Evolutionary conservation across 2,329 filamentous ascomycete species (phyloP).

Genomic region (Clarireedia homoeocarpa): DNA sequence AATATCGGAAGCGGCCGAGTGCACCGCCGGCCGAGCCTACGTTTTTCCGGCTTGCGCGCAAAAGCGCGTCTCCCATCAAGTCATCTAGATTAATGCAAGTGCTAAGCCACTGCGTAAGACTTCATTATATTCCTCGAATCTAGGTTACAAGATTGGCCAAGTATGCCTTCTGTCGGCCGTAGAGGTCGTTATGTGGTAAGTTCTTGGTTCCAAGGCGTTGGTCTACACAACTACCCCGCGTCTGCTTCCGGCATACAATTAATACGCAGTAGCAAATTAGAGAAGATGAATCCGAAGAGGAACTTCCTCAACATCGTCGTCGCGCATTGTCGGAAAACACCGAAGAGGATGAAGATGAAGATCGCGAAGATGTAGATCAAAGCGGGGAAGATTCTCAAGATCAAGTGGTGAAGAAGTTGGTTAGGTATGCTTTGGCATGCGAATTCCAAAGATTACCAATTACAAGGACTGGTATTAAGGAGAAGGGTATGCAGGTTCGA

Average conservation of each 20-base stretch:
- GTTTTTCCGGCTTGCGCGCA: background rate
- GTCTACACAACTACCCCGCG: conserved; percentile 1
- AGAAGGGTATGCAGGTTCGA: conserved; percentile 42
- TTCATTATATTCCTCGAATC: background rate
- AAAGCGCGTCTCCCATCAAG: background rate
- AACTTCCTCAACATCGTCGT: conserved; percentile 14
- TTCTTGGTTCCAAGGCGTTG: background rate
- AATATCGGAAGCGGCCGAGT: background rate
- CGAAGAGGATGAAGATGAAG: conserved; percentile 19
- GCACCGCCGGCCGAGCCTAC: background rate
- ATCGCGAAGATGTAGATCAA: conserved; percentile 20
- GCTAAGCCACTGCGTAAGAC: background rate
- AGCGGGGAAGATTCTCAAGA: conserved; percentile 26
- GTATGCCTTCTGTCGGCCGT: background rate
- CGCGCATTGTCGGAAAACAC: conserved; percentile 21
- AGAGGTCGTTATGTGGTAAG: conserved; percentile 1
- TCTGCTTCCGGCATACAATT: conserved; percentile 1
- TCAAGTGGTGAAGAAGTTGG: conserved; percentile 55
- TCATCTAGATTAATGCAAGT: too few species aligned
- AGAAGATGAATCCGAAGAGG: conserved; percentile 24
- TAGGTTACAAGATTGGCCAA: background rate
- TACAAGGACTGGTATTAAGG: conserved; percentile 52
- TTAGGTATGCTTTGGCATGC: conserved; percentile 60
- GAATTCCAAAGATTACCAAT: conserved; percentile 56
- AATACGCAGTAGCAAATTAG: conserved; percentile 14